Base-by-base conservation (phyloP, 2,329 filamentous ascomycete species). In the Pseudogymnoascus sp. region DNA sequence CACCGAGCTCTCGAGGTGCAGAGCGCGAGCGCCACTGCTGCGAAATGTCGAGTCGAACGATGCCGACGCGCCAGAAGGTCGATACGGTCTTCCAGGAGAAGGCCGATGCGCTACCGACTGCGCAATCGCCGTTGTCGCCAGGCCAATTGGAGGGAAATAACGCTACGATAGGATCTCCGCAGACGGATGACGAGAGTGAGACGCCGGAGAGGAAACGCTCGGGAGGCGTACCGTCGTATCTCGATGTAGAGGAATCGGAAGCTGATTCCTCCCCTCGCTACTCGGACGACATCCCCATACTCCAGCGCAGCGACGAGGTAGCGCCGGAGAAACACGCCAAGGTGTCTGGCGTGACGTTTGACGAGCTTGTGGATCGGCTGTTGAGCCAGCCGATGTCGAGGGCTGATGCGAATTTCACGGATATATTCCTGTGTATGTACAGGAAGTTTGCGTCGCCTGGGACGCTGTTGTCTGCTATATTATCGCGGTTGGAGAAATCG, bases 361-460 rank as follows among this genome's bases (percentile, higher is more conserved):
- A 89, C 64, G 88, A 92, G 61, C 77, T 94, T 4, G 90, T 97
- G 17, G 91, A 96, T 73, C 87, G 92, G n/a, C 81, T 99, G 40
- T 80, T 97, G 24, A 83, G 87, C 0, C 83, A 90, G 64, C 89
- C 90, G 36, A 87, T 93, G 77, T 92, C 90, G 29, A 92, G 90
- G 70, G 82, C 87, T n/a, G 94, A 97, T 71, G 82, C 84, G 62
- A 96, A 96, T 73, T 99, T 97, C 71, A 83, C 84, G 1, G 85
- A 92, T 47, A 86, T 96, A 15, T 97, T 97, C 69, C 79, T 97
- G 31, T 96, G 93, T 66, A 79, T 97, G 11, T 97, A 97, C 74
- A 88, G 94, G 64, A 95, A 94, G 73, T 97, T 99, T 71, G 89
- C 91, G 3, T 84, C 92, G 1, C 94, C 94, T 0, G 82, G 83